Evolutionary conservation across 225 moss, liverwort and hornwort species (phyloP).

Genomic region (Anthoceros angustus): DNA sequence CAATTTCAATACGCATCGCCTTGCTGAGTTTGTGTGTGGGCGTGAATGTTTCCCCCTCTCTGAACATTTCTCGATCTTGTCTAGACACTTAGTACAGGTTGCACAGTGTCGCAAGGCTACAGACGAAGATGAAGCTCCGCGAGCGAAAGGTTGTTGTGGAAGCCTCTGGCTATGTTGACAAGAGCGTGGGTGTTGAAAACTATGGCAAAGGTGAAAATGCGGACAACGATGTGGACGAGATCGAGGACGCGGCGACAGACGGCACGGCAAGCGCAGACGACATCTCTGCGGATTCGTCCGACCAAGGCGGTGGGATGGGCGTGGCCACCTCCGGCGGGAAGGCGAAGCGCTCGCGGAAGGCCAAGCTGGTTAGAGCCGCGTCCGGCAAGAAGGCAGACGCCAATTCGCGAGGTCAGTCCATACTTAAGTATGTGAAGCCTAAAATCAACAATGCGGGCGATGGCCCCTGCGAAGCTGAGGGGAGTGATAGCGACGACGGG

Average conservation of each 20-base stretch:
- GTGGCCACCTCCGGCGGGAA: constrained; percentile 19
- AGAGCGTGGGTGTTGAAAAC: not conserved
- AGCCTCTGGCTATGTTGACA: no score
- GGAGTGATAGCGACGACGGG: constrained; percentile 16
- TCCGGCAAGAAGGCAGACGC: constrained; percentile 11
- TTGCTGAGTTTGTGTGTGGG: no score
- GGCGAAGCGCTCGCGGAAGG: constrained; percentile 12
- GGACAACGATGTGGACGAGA: constrained; percentile 16
- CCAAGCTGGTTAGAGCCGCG: not conserved
- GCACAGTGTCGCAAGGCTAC: no score
- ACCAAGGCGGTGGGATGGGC: constrained; percentile 23
- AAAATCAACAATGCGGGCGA: constrained; percentile 40
- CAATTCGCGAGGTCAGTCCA: constrained; percentile 18
- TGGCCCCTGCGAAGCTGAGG: constrained; percentile 11
- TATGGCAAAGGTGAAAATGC: not conserved
- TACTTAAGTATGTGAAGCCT: constrained; percentile 44
- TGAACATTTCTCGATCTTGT: no score
- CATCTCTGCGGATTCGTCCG: constrained; percentile 43
- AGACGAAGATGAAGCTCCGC: no score
- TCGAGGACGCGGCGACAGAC: constrained; percentile 13
- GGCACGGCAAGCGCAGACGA: constrained; percentile 13
- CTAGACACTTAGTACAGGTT: no score
- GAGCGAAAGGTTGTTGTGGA: no score
- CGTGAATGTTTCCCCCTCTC: no score
- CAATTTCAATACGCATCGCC: no score